Conservation (phyloP, 2,329 filamentous ascomycete species). For the Mariannaea sp. region DNA sequence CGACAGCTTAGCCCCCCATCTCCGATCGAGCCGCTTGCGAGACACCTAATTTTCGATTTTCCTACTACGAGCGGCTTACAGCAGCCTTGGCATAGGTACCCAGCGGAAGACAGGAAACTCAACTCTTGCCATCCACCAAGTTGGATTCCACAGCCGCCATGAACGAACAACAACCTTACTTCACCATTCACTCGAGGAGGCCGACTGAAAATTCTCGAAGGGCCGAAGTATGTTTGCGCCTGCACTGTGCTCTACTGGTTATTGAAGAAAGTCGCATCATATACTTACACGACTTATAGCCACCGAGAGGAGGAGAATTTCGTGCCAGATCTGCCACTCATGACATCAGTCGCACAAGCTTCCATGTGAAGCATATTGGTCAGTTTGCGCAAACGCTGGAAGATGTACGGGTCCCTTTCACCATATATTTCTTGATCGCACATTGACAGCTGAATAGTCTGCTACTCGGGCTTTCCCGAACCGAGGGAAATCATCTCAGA, state of each 20-base stretch:
- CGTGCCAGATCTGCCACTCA: slow-evolving; percentile 53
- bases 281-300: slow-evolving; percentile 30
- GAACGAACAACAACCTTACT: slow-evolving; percentile 54
- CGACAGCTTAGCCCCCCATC: slow-evolving; percentile 5
- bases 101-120: not conserved
- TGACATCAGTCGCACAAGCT: slow-evolving; percentile 62
- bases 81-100: slow-evolving; percentile 15
- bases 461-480: slow-evolving; percentile 62
- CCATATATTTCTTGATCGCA: slow-evolving; percentile 10
- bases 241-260: not conserved
- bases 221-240: slow-evolving; percentile 51
- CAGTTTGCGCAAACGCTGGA: slow-evolving; percentile 60
- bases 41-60: slow-evolving; percentile 13
- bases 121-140: not conserved
- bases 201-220: slow-evolving; percentile 55
- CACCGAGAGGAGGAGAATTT: slow-evolving; percentile 30
- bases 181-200: slow-evolving; percentile 57
- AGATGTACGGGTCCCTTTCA: slow-evolving; percentile 47
- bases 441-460: slow-evolving; percentile 46
- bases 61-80: slow-evolving; percentile 8
- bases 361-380: slow-evolving; percentile 61
- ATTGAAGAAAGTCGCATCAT: not conserved
- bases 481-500: slow-evolving; percentile 54
- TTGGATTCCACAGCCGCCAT: slow-evolving; percentile 36
- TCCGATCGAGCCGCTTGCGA: slow-evolving; percentile 16